Percentiles rank a stretch among this genome's conserved stretches.
phyloP scores from a whole-genome alignment of 192 early-diverging fungal genomes.

The Backusella luteola region DNA sequence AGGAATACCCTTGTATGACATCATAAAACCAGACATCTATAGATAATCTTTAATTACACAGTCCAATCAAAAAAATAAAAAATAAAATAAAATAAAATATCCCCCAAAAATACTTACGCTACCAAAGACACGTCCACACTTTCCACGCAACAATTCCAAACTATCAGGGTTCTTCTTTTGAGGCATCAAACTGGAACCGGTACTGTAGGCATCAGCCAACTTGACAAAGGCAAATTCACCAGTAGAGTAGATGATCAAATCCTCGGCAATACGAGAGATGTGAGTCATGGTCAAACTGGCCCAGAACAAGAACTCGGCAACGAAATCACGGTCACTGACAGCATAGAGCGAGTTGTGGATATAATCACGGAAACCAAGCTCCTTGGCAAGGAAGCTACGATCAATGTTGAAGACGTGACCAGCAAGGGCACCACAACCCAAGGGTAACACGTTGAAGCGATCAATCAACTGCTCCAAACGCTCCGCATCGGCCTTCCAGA shows the following conservation, averaged over 20 bases:
- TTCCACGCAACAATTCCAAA: constrained; percentile 93
- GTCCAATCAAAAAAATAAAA: neutral
- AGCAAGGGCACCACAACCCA: constrained; percentile 93
- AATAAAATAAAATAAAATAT: neutral
- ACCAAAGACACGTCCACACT: constrained; percentile 95
- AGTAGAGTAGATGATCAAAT: constrained; percentile 92
- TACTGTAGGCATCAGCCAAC: constrained; percentile 96
- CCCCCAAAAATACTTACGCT: constrained; percentile 45
- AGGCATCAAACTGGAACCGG: constrained; percentile 97
- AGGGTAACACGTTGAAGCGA: constrained; percentile 81
- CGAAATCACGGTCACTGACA: constrained; percentile 95
- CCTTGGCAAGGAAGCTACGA: constrained; percentile 83
- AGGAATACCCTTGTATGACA: constrained; percentile 96
- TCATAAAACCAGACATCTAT: constrained; percentile 92
- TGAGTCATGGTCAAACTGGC: constrained; percentile 90
- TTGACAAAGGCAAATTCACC: constrained; percentile 94
- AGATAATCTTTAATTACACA: neutral
- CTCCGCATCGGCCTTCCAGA: constrained; percentile 84
- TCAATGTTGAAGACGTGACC: constrained; percentile 97
- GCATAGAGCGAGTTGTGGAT: constrained; percentile 91
- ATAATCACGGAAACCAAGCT: constrained; percentile 83
- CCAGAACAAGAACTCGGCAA: constrained; percentile 97
- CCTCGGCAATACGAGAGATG: constrained; percentile 87
- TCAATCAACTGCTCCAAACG: constrained; percentile 79
- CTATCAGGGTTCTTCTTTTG: constrained; percentile 99